phyloP scores from a whole-genome alignment of 2,329 filamentous ascomycete genomes.

The Claviceps sorghi region DNA sequence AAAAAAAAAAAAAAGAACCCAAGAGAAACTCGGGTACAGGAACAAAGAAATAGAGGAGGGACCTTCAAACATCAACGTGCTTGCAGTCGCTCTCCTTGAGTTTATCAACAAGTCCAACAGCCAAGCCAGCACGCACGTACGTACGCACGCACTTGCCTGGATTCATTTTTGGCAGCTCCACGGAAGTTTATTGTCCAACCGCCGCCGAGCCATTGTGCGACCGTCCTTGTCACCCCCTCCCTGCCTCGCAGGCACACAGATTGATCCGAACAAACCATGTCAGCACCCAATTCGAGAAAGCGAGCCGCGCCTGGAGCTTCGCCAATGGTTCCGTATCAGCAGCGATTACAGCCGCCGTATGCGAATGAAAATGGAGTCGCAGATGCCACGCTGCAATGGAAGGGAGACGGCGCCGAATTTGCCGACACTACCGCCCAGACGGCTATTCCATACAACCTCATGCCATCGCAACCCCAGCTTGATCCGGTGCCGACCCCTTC shows the following conservation, averaged over 20 bases:
- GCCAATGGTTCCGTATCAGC: conserved; percentile 42
- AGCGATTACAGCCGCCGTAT: conserved; percentile 35
- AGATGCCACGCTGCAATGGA: conserved; percentile 34
- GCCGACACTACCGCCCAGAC: conserved; percentile 20
- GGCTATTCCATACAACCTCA: conserved; percentile 24
- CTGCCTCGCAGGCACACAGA: not conserved
- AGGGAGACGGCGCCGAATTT: conserved; percentile 24
- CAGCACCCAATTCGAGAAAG: conserved; percentile 46
- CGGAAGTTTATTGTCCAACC: not conserved
- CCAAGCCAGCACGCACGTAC: not conserved
- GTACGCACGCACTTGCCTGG: not conserved
- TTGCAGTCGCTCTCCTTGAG: too few species aligned
- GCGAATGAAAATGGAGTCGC: conserved; percentile 29
- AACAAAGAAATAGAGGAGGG: not conserved
- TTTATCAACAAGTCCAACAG: not conserved
- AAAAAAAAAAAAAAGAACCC: not conserved
- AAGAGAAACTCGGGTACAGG: not conserved
- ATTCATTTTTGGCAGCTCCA: not conserved
- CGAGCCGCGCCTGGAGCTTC: conserved; percentile 58
- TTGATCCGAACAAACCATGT: conserved; percentile 21
- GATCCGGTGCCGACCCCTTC: conserved; percentile 23
- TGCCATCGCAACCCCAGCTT: conserved; percentile 22
- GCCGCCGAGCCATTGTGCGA: not conserved
- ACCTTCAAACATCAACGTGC: not conserved
- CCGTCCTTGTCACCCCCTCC: not conserved